These are phyloP conservation scores for Malus hybrid DNA, from an alignment of 331 rosid genomes.

Conservation along the genomic window DNA sequence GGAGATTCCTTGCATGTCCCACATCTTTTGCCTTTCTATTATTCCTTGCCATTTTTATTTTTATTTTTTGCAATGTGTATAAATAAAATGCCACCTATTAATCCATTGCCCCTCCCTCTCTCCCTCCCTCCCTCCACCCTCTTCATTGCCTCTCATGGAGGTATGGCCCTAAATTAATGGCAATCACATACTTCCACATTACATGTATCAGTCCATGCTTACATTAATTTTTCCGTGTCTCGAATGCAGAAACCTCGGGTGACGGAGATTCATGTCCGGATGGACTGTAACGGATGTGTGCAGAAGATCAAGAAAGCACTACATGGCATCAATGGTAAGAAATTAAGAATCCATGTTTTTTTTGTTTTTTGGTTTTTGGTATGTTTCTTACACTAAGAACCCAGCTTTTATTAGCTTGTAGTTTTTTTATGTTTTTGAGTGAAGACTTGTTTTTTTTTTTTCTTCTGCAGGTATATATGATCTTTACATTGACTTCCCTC, in stretches of 20 bases:
- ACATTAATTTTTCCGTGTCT: background rate
- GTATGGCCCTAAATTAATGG: conserved; percentile 19
- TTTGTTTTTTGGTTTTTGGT: background rate
- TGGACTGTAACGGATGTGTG: conserved; percentile 91
- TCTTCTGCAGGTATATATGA: conserved; percentile 65
- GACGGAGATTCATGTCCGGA: conserved; percentile 77
- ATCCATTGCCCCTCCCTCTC: conserved; percentile 17
- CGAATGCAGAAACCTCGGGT: conserved; percentile 57
- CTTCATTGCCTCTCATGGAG: conserved; percentile 43
- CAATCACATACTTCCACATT: background rate
- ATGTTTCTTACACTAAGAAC: background rate
- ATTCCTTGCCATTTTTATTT: conserved; percentile 31
- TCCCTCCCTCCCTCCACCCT: conserved; percentile 7
- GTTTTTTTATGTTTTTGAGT: no score
- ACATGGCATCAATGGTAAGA: conserved; percentile 58
- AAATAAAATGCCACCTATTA: conserved; percentile 37
- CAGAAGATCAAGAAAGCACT: conserved; percentile 82
- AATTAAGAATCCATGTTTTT: background rate
- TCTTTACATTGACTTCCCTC: conserved; percentile 52
- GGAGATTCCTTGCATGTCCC: conserved; percentile 60
- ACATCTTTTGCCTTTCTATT: conserved; percentile 46
- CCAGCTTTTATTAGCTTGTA: background rate
- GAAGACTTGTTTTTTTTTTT: background rate
- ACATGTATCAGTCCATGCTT: background rate
- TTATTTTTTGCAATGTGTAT: background rate